These are phyloP conservation scores for Solanum habrochaites DNA, from an alignment of 257 asterid genomes.

Conservation along the genomic window DNA sequence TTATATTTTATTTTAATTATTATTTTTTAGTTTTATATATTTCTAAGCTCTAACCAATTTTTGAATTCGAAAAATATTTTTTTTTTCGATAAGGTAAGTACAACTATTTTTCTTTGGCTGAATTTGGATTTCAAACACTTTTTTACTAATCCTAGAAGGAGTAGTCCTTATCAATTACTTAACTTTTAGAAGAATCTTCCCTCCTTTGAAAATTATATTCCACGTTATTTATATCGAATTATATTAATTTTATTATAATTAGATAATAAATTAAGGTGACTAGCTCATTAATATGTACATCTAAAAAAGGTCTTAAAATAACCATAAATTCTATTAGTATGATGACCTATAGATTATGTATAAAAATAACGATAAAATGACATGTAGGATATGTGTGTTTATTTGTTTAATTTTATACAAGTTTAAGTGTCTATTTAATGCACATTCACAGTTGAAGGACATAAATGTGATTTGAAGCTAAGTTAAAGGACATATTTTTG, in stretches of 20 bases:
- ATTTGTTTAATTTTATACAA: no score
- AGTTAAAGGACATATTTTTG: no score
- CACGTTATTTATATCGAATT: neutral
- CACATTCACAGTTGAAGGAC: fast-evolving
- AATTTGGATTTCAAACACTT: neutral
- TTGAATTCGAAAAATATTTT: neutral
- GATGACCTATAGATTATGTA: no score
- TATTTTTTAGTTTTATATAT: no score
- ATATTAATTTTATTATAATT: neutral
- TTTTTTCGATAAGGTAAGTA: neutral
- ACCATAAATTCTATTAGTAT: no score
- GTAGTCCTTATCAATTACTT: neutral
- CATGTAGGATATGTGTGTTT: fast-evolving
- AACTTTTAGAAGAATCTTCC: neutral
- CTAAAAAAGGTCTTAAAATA: no score
- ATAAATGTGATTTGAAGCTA: no score
- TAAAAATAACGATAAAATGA: no score
- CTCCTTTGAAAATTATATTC: neutral
- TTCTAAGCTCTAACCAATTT: neutral
- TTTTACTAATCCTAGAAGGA: neutral
- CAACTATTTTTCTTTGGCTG: neutral
- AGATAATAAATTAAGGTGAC: neutral
- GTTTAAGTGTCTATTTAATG: no score
- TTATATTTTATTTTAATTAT: no score
- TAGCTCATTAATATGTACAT: neutral